These are phyloP conservation scores for Fusarium citri DNA, from an alignment of 2,329 filamentous ascomycete species.

Conservation along the genomic window DNA sequence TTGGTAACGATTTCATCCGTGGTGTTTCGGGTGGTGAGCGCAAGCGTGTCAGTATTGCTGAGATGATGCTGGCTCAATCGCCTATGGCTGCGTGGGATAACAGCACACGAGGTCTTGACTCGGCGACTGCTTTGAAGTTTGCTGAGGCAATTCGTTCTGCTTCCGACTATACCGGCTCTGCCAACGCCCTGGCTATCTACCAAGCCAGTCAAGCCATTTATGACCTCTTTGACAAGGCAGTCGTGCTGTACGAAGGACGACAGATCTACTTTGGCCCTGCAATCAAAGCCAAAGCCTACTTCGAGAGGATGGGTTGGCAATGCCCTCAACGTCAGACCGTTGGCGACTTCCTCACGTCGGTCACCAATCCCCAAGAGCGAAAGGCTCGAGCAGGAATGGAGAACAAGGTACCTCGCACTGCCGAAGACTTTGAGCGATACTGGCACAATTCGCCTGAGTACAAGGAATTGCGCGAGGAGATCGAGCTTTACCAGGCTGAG, in stretches of 20 bases:
- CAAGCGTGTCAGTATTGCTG: constrained; percentile 85
- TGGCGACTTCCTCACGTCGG: constrained; percentile 75
- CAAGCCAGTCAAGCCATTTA: constrained; percentile 78
- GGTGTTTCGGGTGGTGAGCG: constrained; percentile 78
- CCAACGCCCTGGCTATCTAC: constrained; percentile 76
- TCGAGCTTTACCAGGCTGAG: constrained; percentile 61
- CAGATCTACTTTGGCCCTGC: constrained; percentile 81
- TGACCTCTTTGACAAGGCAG: constrained; percentile 79
- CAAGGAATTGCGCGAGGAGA: constrained; percentile 57
- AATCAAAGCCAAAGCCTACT: constrained; percentile 69
- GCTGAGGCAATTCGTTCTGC: constrained; percentile 73
- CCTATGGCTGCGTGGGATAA: constrained; percentile 76
- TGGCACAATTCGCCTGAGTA: constrained; percentile 62
- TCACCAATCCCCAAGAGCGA: constrained; percentile 74
- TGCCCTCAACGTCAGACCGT: constrained; percentile 76
- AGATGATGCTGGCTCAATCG: constrained; percentile 75
- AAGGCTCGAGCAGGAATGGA: constrained; percentile 68
- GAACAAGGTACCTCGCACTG: constrained; percentile 70
- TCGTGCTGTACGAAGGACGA: constrained; percentile 79
- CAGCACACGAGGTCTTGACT: constrained; percentile 78
- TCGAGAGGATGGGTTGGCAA: constrained; percentile 75
- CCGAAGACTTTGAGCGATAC: constrained; percentile 72
- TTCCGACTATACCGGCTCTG: constrained; percentile 71
- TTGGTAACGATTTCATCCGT: constrained; percentile 79
- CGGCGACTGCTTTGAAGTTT: constrained; percentile 79